These are phyloP conservation scores for Aphanomyces invadans DNA, from an alignment of 352 stramenopile genomes.

Conservation along the genomic window DNA sequence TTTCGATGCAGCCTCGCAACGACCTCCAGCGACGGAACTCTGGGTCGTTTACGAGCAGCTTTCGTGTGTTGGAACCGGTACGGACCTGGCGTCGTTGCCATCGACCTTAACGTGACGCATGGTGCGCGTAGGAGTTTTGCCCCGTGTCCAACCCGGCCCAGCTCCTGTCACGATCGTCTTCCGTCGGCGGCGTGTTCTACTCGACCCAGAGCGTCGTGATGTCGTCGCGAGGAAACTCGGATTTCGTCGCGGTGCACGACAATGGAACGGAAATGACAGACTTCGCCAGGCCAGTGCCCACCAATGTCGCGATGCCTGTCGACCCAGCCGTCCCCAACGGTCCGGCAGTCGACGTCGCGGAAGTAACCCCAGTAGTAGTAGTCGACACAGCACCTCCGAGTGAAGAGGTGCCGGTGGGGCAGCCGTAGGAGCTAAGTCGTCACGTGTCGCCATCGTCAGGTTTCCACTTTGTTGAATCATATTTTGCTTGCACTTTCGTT, in stretches of 20 bases:
- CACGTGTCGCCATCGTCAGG: no score
- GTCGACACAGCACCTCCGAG: no score
- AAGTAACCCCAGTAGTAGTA: no score
- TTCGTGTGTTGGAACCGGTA: slow-evolving; percentile 21
- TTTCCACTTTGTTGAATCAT: no score
- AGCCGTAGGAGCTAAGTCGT: no score
- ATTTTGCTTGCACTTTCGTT: no score
- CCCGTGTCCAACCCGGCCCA: slow-evolving; percentile 19
- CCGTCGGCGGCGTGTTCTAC: slow-evolving; percentile 21
- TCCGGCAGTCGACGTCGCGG: background rate
- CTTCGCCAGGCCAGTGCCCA: background rate
- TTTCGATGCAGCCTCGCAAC: background rate
- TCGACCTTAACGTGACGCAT: background rate
- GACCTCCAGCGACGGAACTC: slow-evolving; percentile 16
- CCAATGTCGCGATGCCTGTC: no score
- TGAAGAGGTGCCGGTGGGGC: no score
- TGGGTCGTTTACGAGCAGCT: slow-evolving; percentile 14
- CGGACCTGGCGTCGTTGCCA: background rate
- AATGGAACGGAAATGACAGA: slow-evolving; percentile 4
- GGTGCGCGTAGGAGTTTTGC: slow-evolving; percentile 15
- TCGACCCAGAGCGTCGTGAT: slow-evolving; percentile 22
- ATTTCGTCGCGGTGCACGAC: slow-evolving; percentile 6
- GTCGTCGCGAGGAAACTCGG: background rate
- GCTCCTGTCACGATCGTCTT: slow-evolving; percentile 19
- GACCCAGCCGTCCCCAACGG: no score